Base-by-base conservation (phyloP, 169 alveolate species). In the Eimeria tenella region DNA sequence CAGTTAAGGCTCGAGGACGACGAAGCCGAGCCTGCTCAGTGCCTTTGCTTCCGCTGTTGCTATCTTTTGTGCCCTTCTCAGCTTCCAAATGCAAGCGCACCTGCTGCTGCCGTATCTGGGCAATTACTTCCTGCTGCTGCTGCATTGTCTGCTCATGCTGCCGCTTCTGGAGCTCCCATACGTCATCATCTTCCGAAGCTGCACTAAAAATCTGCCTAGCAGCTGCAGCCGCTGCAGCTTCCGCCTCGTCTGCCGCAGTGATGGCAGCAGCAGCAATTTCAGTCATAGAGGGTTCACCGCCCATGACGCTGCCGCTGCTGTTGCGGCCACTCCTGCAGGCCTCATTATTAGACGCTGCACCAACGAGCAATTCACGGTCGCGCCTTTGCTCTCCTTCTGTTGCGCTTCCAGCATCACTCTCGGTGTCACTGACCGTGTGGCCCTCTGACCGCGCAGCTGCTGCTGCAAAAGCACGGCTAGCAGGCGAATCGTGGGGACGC, bases 91-190 rank as follows among this genome's bases (percentile, higher is more conserved):
- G 90, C 60, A 60, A 2, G 74, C 77, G 62, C 49, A 10, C 77
- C 60, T 83, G 56, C 62, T 83, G 90, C 90, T 60, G 77, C 56
- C 77, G 90, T 55, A 21, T 53, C 73, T 52, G 90, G 56, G 90
- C 73, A 0, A 21, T 81, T n/a, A 11, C 74, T 1, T 53, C 90
- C 75, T 56, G 90, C 71, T 79, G 88, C 90, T 25, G 90, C 90
- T 23, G 90, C 75, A 58, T 50, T 25, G 49, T 25, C 13, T 31
- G 60, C 73, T 58, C 62, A 31, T 83, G 90, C 77, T 83, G 90
- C 90, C 58, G 90, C 90, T 53, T 74, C 90, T 83, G 90, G 60
- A 79, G 87, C 87, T 79, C 87, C 87, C 68, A 50, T 13, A 49
- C 50, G 87, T 79, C 70, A 9, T 53, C 87, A 9, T 53, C 71